A percentile compares a stretch with the other conserved stretches of the same genome.
These are phyloP conservation scores for Coemansia sp. DNA, from an alignment of 192 early-diverging fungal genomes.

Conservation along the genomic window DNA sequence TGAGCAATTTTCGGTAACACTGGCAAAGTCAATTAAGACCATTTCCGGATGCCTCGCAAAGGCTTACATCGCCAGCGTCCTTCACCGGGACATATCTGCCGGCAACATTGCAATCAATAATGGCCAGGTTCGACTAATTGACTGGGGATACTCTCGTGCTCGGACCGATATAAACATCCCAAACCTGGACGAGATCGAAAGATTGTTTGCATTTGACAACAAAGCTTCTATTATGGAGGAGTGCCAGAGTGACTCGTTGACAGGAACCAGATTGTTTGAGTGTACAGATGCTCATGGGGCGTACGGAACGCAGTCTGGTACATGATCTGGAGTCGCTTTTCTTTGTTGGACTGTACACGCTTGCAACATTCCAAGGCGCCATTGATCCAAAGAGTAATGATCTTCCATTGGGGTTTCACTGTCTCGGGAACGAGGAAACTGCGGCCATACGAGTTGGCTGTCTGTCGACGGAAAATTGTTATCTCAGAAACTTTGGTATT, in stretches of 20 bases:
- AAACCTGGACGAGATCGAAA: background rate
- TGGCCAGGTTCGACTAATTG: background rate
- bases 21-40: background rate
- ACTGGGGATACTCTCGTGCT: slow-evolving; percentile 15
- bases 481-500: background rate
- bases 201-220: background rate
- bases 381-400: background rate
- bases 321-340: slow-evolving; percentile 19
- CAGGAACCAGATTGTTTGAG: slow-evolving; percentile 2
- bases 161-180: background rate
- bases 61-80: slow-evolving; percentile 7
- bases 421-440: background rate
- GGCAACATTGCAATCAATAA: slow-evolving; percentile 16
- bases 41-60: background rate
- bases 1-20: background rate
- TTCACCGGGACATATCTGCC: slow-evolving; percentile 27
- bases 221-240: background rate
- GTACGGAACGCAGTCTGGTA: background rate
- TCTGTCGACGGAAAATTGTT: background rate
- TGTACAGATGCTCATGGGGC: slow-evolving; percentile 5
- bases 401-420: background rate
- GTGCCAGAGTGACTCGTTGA: background rate
- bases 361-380: background rate
- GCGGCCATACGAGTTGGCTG: background rate
- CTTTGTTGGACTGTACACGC: slow-evolving; percentile 6